Percentiles rank a stretch among this genome's conserved stretches.
phyloP scores from a whole-genome alignment of 768 basidiomycete species.

The Lactarius sanguifluus region DNA sequence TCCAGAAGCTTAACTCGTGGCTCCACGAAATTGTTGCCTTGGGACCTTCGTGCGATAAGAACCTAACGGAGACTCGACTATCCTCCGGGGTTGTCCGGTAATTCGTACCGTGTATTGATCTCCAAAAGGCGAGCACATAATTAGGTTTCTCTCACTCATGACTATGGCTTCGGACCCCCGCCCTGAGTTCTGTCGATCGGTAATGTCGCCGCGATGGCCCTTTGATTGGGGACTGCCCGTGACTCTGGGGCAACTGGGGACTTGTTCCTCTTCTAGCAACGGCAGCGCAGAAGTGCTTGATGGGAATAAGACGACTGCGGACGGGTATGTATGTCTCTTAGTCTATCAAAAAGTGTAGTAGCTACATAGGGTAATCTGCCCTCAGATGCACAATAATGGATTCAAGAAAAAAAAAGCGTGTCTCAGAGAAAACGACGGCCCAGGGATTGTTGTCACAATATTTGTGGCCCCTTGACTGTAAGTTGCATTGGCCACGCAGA shows the following conservation, averaged over 20 bases:
- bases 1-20: conserved; percentile 1
- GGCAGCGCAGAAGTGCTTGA: neutral
- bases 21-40: neutral
- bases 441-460: neutral
- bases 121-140: neutral
- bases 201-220: neutral
- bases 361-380: too few species aligned
- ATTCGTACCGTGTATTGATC: neutral
- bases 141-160: neutral
- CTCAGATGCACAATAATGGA: too few species aligned
- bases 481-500: conserved; percentile 34
- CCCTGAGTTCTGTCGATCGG: neutral
- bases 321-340: neutral
- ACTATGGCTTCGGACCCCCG: neutral
- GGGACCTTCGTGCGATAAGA: neutral
- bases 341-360: too few species aligned
- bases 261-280: neutral
- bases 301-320: neutral
- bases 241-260: neutral
- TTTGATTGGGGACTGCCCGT: neutral
- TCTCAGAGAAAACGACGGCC: neutral
- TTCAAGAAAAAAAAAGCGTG: too few species aligned
- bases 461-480: conserved; percentile 16
- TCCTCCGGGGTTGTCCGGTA: neutral
- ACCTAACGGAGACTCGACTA: neutral